Conservation (phyloP, 1,139 yeast species). For the Taphrina pruni region DNA sequence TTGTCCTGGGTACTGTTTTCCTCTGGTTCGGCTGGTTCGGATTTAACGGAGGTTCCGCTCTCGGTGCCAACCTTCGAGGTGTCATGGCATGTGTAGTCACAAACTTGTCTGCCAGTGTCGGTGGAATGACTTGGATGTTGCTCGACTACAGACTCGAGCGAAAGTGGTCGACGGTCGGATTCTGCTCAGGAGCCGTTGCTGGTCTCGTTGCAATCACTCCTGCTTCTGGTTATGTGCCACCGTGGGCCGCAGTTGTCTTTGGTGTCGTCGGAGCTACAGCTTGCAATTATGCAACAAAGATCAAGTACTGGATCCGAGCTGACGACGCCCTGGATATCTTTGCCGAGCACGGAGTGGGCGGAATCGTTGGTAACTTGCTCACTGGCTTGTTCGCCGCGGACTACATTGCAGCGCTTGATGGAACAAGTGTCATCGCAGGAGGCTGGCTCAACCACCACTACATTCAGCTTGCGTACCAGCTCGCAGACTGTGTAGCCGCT, state of each 20-base stretch:
- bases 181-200: constrained; percentile 91
- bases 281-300: constrained; percentile 89
- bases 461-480: constrained; percentile 88
- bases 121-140: constrained; percentile 92
- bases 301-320: constrained; percentile 72
- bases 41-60: constrained; percentile 96
- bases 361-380: constrained; percentile 77
- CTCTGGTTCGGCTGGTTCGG: constrained; percentile 99
- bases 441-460: constrained; percentile 96
- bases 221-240: constrained; percentile 94
- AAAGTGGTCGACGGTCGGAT: constrained; percentile 93
- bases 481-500: constrained; percentile 79
- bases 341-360: constrained; percentile 94
- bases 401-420: constrained; percentile 77
- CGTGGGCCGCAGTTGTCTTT: constrained; percentile 82
- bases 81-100: constrained; percentile 94
- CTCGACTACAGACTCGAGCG: constrained; percentile 81
- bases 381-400: constrained; percentile 95
- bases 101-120: constrained; percentile 87
- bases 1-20: constrained; percentile 91
- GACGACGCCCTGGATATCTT: constrained; percentile 97
- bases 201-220: constrained; percentile 97
- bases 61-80: constrained; percentile 86
- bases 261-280: constrained; percentile 83
- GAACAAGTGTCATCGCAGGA: constrained; percentile 68